Percentiles rank a stretch among this genome's conserved stretches.
phyloP scores from a whole-genome alignment of 345 rosid genomes.

The Aquilaria yunnanensis region DNA sequence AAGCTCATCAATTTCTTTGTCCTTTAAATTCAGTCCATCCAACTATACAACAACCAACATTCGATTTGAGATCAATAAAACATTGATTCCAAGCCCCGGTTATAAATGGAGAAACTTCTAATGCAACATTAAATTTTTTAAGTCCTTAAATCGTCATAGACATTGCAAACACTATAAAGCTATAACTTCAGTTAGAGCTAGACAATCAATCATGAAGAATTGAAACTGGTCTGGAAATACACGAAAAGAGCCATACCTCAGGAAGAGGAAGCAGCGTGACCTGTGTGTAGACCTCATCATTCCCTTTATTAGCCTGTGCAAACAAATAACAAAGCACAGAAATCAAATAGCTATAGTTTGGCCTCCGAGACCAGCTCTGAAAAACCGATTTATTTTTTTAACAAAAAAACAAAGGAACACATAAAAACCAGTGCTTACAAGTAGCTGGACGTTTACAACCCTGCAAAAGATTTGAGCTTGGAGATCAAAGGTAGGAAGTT shows the following conservation, averaged over 20 bases:
- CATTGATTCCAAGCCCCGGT: background rate
- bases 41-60: conserved; percentile 36
- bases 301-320: conserved; percentile 78
- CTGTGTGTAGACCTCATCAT: conserved; percentile 83
- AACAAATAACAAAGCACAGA: conserved; percentile 8
- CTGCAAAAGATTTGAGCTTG: conserved; percentile 69
- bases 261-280: conserved; percentile 66
- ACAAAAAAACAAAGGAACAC: too few relatives aligned
- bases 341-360: conserved; percentile 9
- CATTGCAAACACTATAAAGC: too few relatives aligned
- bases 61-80: conserved; percentile 8
- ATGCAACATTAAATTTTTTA: background rate
- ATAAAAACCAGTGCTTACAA: conserved; percentile 33
- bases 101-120: conserved; percentile 1
- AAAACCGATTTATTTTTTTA: background rate
- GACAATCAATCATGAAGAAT: background rate
- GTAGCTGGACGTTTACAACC: conserved; percentile 59
- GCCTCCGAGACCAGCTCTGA: too few relatives aligned
- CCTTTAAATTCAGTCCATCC: conserved; percentile 38
- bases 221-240: background rate
- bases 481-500: conserved; percentile 49
- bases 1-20: conserved; percentile 39
- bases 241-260: conserved; percentile 39
- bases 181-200: too few relatives aligned
- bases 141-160: too few relatives aligned